Percentiles rank a stretch among this genome's conserved stretches.
These are phyloP conservation scores for Daedalea quercina DNA, from an alignment of 768 basidiomycete genomes.

Conservation along the genomic window DNA sequence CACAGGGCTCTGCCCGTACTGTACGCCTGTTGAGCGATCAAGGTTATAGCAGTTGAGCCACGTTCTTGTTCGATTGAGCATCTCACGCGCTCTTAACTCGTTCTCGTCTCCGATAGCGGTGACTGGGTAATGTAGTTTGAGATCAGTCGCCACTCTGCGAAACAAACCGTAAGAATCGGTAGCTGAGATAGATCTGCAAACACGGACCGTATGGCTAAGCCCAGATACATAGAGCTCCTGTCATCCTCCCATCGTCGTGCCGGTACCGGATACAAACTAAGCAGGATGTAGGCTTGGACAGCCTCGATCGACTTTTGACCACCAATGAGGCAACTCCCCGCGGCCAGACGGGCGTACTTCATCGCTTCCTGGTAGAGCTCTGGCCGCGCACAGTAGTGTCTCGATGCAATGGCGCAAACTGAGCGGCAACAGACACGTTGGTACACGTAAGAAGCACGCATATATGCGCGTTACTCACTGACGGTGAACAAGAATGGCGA, in stretches of 20 bases:
- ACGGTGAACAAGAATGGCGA: constrained; percentile 92
- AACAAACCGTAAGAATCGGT: neutral
- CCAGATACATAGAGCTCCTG: constrained; percentile 84
- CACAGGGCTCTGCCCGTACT: constrained; percentile 84
- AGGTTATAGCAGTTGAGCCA: constrained; percentile 92
- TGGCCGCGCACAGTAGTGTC: constrained; percentile 68
- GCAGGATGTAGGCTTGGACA: constrained; percentile 74
- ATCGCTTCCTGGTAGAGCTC: constrained; percentile 66
- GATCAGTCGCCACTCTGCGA: constrained; percentile 75
- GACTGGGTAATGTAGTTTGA: constrained; percentile 78
- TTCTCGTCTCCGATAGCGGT: constrained; percentile 62
- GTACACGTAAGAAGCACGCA: neutral
- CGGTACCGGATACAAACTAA: constrained; percentile 73
- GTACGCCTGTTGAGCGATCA: constrained; percentile 81
- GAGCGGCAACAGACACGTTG: neutral
- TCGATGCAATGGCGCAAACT: constrained; percentile 87
- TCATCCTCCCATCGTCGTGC: constrained; percentile 84
- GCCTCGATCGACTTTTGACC: constrained; percentile 82
- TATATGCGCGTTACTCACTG: constrained; percentile 42
- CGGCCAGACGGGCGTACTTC: constrained; percentile 70
- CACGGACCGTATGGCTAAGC: constrained; percentile 74
- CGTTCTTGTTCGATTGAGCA: constrained; percentile 82
- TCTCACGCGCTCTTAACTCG: constrained; percentile 77
- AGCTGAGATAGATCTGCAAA: constrained; percentile 7
- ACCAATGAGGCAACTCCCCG: constrained; percentile 68